Conservation (phyloP, 768 basidiomycete genomes). For the Pholiota microspora region DNA sequence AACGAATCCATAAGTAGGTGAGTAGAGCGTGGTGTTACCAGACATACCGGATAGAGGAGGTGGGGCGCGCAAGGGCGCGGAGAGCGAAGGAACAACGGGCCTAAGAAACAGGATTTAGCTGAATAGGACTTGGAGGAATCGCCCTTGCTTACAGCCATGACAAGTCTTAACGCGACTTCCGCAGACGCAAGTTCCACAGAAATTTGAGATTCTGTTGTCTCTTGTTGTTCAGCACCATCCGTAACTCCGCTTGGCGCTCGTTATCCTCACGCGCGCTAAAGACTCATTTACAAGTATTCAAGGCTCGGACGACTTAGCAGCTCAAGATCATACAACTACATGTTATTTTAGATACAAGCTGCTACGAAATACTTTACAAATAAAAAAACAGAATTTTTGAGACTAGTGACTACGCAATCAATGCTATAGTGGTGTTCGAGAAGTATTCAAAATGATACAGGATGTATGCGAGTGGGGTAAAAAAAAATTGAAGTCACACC, state of each 20-base stretch:
- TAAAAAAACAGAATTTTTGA: neutral
- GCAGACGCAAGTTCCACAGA: slow-evolving; percentile 21
- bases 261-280: neutral
- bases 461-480: neutral
- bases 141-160: slow-evolving; percentile 48
- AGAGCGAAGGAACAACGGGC: slow-evolving; percentile 44
- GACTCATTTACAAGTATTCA: neutral
- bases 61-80: slow-evolving; percentile 40
- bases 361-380: neutral
- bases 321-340: neutral
- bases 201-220: slow-evolving; percentile 37
- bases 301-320: neutral
- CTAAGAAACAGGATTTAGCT: slow-evolving; percentile 21
- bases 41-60: slow-evolving; percentile 35
- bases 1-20: neutral
- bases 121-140: neutral
- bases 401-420: neutral
- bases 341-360: neutral
- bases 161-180: slow-evolving; percentile 23
- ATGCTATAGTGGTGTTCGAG: neutral
- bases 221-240: slow-evolving; percentile 21
- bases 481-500: neutral
- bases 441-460: neutral
- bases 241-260: neutral
- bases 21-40: too few species aligned